Conservation (phyloP, 768 basidiomycete genomes). For the Sarcodon sp. region DNA sequence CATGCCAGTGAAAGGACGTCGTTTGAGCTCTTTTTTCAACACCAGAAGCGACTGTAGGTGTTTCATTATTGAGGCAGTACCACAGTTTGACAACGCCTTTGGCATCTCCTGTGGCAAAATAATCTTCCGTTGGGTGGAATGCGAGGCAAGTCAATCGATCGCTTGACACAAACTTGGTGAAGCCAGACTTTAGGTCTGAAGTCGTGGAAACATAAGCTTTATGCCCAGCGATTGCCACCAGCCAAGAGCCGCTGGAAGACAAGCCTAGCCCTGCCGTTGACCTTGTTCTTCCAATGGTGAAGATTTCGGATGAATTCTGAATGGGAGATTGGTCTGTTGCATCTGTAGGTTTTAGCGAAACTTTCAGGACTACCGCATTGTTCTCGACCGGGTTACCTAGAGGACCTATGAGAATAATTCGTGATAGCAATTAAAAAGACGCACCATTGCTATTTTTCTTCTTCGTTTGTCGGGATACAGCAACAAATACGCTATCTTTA, state of each 20-base stretch:
- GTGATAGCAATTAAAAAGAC: slow-evolving; percentile 1
- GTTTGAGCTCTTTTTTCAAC: slow-evolving; percentile 78
- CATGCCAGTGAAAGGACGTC: slow-evolving; percentile 90
- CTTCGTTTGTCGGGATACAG: slow-evolving; percentile 39
- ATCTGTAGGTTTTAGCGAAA: slow-evolving; percentile 41
- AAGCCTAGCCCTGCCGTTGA: slow-evolving; percentile 50
- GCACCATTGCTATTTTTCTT: slow-evolving; percentile 21
- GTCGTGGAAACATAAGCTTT: slow-evolving; percentile 67
- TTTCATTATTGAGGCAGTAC: slow-evolving; percentile 73
- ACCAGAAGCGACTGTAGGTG: slow-evolving; percentile 33
- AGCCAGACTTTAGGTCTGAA: slow-evolving; percentile 45
- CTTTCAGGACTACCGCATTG: slow-evolving; percentile 45
- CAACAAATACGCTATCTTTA: slow-evolving; percentile 60
- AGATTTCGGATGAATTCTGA: slow-evolving; percentile 36
- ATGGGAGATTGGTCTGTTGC: slow-evolving; percentile 25
- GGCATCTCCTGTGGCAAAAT: slow-evolving; percentile 89
- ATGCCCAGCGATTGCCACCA: slow-evolving; percentile 63
- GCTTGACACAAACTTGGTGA: slow-evolving; percentile 74
- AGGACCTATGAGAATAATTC: neutral
- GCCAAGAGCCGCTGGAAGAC: slow-evolving; percentile 66
- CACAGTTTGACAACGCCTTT: slow-evolving; percentile 81
- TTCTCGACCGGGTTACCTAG: slow-evolving; percentile 18
- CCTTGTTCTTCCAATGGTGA: slow-evolving; percentile 55
- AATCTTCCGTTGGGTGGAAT: slow-evolving; percentile 83
- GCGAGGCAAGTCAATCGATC: slow-evolving; percentile 75